These are phyloP conservation scores for Holtermanniella nyarrowii DNA, from an alignment of 768 basidiomycete species.

Conservation along the genomic window DNA sequence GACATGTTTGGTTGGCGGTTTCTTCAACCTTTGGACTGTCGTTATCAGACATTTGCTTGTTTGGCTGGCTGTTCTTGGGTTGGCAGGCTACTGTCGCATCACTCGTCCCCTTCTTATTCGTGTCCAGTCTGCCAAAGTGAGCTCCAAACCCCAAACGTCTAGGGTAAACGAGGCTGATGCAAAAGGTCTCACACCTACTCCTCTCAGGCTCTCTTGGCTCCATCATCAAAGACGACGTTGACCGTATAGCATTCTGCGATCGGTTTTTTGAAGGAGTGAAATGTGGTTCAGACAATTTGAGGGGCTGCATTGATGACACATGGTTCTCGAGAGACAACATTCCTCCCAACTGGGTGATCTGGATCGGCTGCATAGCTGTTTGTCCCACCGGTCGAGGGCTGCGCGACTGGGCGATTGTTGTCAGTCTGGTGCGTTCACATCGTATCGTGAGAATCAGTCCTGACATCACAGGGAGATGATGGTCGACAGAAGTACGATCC, in stretches of 20 bases:
- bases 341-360: background rate
- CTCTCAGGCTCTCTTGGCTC: background rate
- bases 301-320: background rate
- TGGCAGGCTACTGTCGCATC: background rate
- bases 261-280: background rate
- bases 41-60: background rate
- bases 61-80: background rate
- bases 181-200: background rate
- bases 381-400: background rate
- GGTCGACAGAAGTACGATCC: background rate
- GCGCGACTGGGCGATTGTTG: background rate
- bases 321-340: background rate
- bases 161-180: too few species aligned
- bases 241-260: background rate
- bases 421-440: background rate
- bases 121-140: background rate
- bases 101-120: background rate
- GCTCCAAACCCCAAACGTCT: too few species aligned
- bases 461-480: background rate
- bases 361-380: background rate
- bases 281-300: background rate
- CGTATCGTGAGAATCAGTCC: background rate
- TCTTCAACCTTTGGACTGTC: background rate
- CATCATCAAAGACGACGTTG: background rate
- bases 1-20: background rate